A percentile compares a stretch with the other conserved stretches of the same genome.
Evolutionary conservation across 352 stramenopile genomes (phyloP).

Genomic region (Globisporangium rhizosaccharum): DNA sequence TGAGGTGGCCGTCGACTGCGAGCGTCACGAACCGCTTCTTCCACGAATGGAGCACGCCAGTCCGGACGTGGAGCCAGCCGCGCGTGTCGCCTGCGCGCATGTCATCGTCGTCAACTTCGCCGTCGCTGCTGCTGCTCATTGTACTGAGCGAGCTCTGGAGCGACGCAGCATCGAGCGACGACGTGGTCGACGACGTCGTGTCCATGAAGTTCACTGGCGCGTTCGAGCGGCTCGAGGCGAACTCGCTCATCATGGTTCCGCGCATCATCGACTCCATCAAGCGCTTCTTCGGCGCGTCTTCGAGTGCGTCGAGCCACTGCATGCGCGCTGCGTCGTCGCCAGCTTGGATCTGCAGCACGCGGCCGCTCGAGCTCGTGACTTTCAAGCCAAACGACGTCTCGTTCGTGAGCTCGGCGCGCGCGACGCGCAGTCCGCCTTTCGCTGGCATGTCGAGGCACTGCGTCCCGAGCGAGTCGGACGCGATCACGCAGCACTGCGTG

Average conservation of each 20-base stretch:
- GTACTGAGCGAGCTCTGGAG: slow-evolving; percentile 31
- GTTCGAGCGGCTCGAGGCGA: slow-evolving; percentile 1
- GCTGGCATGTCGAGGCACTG: slow-evolving; percentile 56
- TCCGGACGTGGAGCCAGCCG: slow-evolving; percentile 42
- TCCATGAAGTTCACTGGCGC: not conserved
- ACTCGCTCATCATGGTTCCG: slow-evolving; percentile 40
- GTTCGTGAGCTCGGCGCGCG: slow-evolving; percentile 30
- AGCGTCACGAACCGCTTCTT: slow-evolving; percentile 58
- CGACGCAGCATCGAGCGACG: slow-evolving; percentile 12
- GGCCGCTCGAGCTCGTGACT: slow-evolving; percentile 56
- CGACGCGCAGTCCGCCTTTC: slow-evolving; percentile 49
- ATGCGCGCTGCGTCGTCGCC: slow-evolving; percentile 36
- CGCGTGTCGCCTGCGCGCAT: slow-evolving; percentile 21
- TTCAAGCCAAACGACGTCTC: slow-evolving; percentile 52
- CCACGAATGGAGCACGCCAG: slow-evolving; percentile 30
- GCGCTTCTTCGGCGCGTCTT: slow-evolving; percentile 31
- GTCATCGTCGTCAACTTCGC: slow-evolving; percentile 18
- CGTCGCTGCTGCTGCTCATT: slow-evolving; percentile 41
- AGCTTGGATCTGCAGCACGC: slow-evolving; percentile 51
- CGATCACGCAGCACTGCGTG: slow-evolving; percentile 61
- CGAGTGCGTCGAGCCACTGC: slow-evolving; percentile 54
- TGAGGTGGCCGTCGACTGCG: slow-evolving; percentile 32
- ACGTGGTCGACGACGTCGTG: slow-evolving; percentile 11
- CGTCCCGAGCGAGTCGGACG: slow-evolving; percentile 44
- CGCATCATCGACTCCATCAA: slow-evolving; percentile 25